Conservation (phyloP, 2,329 filamentous ascomycete genomes). For the Pyrenophora teres region DNA sequence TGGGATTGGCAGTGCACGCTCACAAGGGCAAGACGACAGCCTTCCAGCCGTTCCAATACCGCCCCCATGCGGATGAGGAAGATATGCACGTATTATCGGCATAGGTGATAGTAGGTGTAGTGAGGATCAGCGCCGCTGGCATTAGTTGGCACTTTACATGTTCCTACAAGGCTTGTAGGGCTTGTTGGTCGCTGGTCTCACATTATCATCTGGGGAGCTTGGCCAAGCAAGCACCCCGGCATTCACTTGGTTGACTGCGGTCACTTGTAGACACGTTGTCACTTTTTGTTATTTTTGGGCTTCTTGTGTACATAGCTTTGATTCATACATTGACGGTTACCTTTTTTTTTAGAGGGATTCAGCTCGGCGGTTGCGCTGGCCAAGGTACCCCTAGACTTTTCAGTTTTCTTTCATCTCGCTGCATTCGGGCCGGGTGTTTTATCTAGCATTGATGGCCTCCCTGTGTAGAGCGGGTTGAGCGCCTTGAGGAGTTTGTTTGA, state of each 20-base stretch:
- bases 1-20: constrained; percentile 87
- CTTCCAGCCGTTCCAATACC: constrained; percentile 35
- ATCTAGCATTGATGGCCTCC: constrained; percentile 19
- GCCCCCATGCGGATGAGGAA: constrained; percentile 33
- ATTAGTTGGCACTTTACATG: constrained; percentile 42
- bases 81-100: constrained; percentile 54
- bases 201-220: constrained; percentile 12
- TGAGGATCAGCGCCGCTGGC: constrained; percentile 48
- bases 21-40: constrained; percentile 52
- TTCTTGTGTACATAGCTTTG: constrained; percentile 30
- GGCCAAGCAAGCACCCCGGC: constrained; percentile 6
- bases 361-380: neutral
- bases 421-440: constrained; percentile 9
- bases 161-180: constrained; percentile 5
- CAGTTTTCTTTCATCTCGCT: constrained; percentile 4
- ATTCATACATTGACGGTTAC: constrained; percentile 1
- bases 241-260: constrained; percentile 18
- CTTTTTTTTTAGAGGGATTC: neutral
- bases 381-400: constrained; percentile 3
- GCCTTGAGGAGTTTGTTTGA: constrained; percentile 15
- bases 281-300: constrained; percentile 14
- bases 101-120: constrained; percentile 26
- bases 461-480: constrained; percentile 13
- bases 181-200: constrained; percentile 50
- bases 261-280: constrained; percentile 13